Percentiles rank a stretch among this genome's conserved stretches.
These are phyloP conservation scores for Penicillium atrosanguineum DNA, from an alignment of 495 filamentous ascomycete species.

Conservation along the genomic window DNA sequence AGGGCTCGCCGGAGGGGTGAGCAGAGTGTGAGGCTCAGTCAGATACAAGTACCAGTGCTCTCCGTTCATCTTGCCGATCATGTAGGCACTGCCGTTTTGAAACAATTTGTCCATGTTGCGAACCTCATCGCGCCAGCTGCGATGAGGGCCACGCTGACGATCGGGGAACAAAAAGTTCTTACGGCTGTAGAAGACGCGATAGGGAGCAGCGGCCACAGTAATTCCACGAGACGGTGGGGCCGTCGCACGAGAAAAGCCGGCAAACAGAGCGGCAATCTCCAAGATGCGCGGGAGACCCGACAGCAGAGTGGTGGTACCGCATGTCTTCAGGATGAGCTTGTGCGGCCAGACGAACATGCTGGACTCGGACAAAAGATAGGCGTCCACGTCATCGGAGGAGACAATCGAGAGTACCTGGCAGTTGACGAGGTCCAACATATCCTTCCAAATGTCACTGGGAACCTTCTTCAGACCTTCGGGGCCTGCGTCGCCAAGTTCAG, in stretches of 20 bases:
- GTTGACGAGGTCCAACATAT: slow-evolving; percentile 95
- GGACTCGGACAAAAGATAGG: slow-evolving; percentile 96
- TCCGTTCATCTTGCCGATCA: slow-evolving; percentile 99
- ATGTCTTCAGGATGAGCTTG: slow-evolving; percentile 98
- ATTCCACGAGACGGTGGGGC: slow-evolving; percentile 53
- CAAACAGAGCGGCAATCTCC: slow-evolving; percentile 82
- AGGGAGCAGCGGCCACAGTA: slow-evolving; percentile 74
- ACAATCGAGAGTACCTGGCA: slow-evolving; percentile 97
- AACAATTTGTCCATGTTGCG: slow-evolving; percentile 86
- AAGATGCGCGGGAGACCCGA: slow-evolving; percentile 85
- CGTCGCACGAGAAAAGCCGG: slow-evolving; percentile 73
- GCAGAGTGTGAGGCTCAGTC: slow-evolving; percentile 74
- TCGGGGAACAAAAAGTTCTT: slow-evolving; percentile 98
- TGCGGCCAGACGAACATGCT: slow-evolving; percentile 99
- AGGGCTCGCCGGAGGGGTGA: slow-evolving; percentile 85
- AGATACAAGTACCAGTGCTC: slow-evolving; percentile 99
- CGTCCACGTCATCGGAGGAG: slow-evolving; percentile 92
- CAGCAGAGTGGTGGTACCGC: slow-evolving; percentile 93
- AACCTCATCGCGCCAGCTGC: slow-evolving; percentile 97
- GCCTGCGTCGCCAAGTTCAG: slow-evolving; percentile 66
- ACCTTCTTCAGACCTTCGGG: slow-evolving; percentile 86
- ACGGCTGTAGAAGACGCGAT: slow-evolving; percentile 96
- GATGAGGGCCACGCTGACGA: slow-evolving; percentile 89
- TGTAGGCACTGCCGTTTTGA: slow-evolving; percentile 91
- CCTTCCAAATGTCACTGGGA: slow-evolving; percentile 80